Base-by-base conservation (phyloP, 2,329 filamentous ascomycete genomes). In the Colletotrichum sp. region DNA sequence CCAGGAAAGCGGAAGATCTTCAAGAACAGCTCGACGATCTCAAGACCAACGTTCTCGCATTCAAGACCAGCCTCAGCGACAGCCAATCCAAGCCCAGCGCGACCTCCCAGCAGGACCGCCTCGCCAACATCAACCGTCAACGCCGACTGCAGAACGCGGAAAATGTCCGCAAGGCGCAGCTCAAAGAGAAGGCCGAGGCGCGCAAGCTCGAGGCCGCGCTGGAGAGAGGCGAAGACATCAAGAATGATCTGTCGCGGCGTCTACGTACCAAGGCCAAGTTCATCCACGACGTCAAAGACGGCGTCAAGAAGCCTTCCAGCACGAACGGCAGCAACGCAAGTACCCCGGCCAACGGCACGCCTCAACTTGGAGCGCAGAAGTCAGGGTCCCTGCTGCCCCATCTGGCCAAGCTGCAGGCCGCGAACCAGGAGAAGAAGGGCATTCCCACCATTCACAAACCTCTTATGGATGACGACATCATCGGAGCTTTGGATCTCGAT, bases 401-500 rank as follows among this genome's bases (percentile, higher is more conserved):
- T 75, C 82, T 92, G 68, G 87, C 87, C 70, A 92, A 88, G 84
- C 84, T 90, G 78, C 89, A 88, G 81, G 85, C 88, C 78, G 88
- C 89, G 84, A 87, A 87, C 77, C 85, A 85, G 74, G 89, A 92
- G 79, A 92, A 90, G 84, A 92, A 90, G 80, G 90, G 90, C 14
- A 84, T 93, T 76, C 90, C 92, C 4, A 92, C 92, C 14, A 94
- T 95, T 65, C 95, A 96, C 81, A 93, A 95, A 85, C 93, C 94
- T 34, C 91, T 96, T 73, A 94, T 94, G 88, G 96, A 98, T 77
- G 97, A 99, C 82, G 97, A 99, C 82, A 94, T 98, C 72, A 96
- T 99, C 84, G 96, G 94, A 2, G 91, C 93, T 30, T 88, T 99
- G 87, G 97, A 99, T 83, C 86, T 99, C 80, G 96, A 95, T 32